Percentiles rank a stretch among this genome's conserved stretches.
Conservation (phyloP, 192 early-diverging fungal species). For the Phycomyces blakesleeanus region DNA sequence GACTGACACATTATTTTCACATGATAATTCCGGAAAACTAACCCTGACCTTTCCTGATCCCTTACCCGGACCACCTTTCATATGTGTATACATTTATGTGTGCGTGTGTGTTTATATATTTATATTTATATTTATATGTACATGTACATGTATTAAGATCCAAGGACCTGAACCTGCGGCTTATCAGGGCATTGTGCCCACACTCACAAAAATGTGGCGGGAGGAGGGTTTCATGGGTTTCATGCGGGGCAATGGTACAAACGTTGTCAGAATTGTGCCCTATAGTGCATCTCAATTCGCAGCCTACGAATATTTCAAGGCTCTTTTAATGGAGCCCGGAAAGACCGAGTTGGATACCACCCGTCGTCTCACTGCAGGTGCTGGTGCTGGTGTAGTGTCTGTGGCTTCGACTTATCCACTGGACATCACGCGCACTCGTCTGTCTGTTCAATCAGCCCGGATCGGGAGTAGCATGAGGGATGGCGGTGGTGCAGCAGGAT, state of each 20-base stretch:
- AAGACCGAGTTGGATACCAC: slow-evolving; percentile 68
- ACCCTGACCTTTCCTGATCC: no score
- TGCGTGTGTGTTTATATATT: no score
- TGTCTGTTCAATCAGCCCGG: slow-evolving; percentile 69
- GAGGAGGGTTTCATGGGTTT: slow-evolving; percentile 72
- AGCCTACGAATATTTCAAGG: slow-evolving; percentile 76
- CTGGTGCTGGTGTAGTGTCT: slow-evolving; percentile 71
- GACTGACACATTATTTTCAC: slow-evolving; percentile 1
- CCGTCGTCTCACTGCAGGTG: slow-evolving; percentile 67
- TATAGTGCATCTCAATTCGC: slow-evolving; percentile 83
- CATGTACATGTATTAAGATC: slow-evolving; percentile 42
- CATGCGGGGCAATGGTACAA: slow-evolving; percentile 82
- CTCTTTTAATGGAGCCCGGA: slow-evolving; percentile 61
- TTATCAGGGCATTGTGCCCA: slow-evolving; percentile 67
- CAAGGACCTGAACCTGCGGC: slow-evolving; percentile 58
- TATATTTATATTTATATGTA: background rate
- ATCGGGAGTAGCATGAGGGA: slow-evolving; percentile 26
- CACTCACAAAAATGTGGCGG: slow-evolving; percentile 73
- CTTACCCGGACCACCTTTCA: no score
- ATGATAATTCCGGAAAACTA: background rate
- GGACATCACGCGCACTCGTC: slow-evolving; percentile 74
- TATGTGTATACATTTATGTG: background rate
- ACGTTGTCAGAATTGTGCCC: slow-evolving; percentile 77
- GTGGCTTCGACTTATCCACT: slow-evolving; percentile 77
- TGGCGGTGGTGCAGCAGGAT: slow-evolving; percentile 40